Percentiles rank a stretch among this genome's conserved stretches.
Conservation (phyloP, 129 eudicot species). For the Deinandra increscens region DNA sequence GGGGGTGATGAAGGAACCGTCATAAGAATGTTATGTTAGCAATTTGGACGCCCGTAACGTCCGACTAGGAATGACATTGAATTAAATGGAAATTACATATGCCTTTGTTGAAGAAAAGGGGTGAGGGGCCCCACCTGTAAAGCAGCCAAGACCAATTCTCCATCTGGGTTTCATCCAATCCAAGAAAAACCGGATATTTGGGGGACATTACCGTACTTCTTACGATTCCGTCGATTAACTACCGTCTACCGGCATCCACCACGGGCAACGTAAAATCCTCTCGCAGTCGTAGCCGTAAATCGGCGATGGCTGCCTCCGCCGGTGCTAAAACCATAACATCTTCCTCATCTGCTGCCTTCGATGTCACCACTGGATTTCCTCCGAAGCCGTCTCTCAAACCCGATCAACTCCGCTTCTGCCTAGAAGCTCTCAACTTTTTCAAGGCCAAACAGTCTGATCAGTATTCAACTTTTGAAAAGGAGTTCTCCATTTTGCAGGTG, state of each 20-base stretch:
- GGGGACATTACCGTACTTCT: slow-evolving; percentile 1
- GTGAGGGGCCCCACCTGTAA: slow-evolving; percentile 2
- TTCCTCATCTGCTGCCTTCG: slow-evolving; percentile 23
- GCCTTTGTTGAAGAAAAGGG: not conserved
- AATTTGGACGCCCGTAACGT: too few relatives aligned
- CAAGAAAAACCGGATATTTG: not conserved
- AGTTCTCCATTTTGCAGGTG: slow-evolving; percentile 38
- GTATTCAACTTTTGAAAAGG: slow-evolving; percentile 37
- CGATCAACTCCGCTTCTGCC: slow-evolving; percentile 61
- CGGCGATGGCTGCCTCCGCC: slow-evolving; percentile 62
- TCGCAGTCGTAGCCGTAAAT: slow-evolving; percentile 52
- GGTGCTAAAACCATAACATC: slow-evolving; percentile 20
- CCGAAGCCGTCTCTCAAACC: slow-evolving; percentile 42
- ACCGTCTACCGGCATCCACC: slow-evolving; percentile 19
- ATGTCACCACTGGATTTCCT: slow-evolving; percentile 43
- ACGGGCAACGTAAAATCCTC: slow-evolving; percentile 60
- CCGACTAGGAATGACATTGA: too few relatives aligned
- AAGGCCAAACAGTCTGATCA: slow-evolving; percentile 41
- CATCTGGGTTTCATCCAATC: not conserved
- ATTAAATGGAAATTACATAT: too few relatives aligned
- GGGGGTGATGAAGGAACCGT: too few relatives aligned
- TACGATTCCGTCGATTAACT: not conserved
- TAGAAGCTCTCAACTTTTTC: slow-evolving; percentile 56
- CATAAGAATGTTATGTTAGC: too few relatives aligned
- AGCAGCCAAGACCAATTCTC: slow-evolving; percentile 25